Base-by-base conservation (phyloP, 2,329 filamentous ascomycete genomes). In the Remersonia thermophila region DNA sequence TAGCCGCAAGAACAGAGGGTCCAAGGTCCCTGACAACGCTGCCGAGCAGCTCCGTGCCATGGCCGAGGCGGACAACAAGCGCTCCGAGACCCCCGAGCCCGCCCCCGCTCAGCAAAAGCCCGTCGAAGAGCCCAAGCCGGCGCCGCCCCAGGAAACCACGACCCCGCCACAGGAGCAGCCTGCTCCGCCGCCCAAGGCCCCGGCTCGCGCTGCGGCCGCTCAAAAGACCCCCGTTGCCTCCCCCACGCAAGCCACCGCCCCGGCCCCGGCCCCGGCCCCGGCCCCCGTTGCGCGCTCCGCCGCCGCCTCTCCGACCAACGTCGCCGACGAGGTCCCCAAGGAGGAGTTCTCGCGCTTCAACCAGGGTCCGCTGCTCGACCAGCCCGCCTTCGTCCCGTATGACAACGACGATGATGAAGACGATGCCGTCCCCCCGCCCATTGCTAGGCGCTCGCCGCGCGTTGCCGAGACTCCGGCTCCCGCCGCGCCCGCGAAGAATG, bases 361-460 rank as follows among this genome's bases (percentile, higher is more conserved):
- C 51, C 89, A 96, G 60, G 91, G 87, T 2, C 91, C 91, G 2
- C 69, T 95, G 16, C 59, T 73, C 8, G 86, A 96, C 38, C 82
- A 91, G 55, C 89, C 91, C 3, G 83, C 86, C 1, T 93, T 93
- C 52, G 67, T 74, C 9, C 83, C 57, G 0, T 66, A 62, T 3
- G 71, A 77, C 11, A 58, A 59, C 18, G 64, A 66, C 17, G 62
- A 68, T 16, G 65, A 65, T 26, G 59, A 59, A 5, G 61, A 70
- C 7, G 68, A 67, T 30, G 65, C 64, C 3, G 53, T 59, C 2
- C 68, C 70, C 15, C 66, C 69, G 2, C 67, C 71, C 1, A 73
- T 73, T 41, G 58, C 63, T 10, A 62, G 69, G 15, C 33, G 14
- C 27, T 41, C 48, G 30, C 49, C 51, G 12, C 43, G 42, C 23